Evolutionary conservation across 2,329 filamentous ascomycete species (phyloP).

Genomic region (Blumeria hordei): DNA sequence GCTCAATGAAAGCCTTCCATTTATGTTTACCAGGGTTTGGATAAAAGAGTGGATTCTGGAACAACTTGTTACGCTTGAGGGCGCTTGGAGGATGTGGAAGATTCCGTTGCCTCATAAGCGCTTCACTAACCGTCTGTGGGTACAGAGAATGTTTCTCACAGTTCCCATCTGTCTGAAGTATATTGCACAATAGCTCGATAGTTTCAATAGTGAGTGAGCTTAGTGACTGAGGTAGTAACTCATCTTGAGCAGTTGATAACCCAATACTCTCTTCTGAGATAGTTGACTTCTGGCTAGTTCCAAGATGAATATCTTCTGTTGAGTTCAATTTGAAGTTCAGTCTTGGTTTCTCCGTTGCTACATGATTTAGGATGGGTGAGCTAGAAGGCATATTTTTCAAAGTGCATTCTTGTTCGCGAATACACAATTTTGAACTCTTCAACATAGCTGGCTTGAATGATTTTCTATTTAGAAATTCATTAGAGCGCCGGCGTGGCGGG

Average conservation of each 20-base stretch:
- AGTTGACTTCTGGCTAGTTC: too few species aligned
- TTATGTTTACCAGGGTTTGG: slow-evolving; percentile 9
- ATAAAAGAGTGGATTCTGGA: slow-evolving; percentile 1
- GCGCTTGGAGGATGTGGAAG: background rate
- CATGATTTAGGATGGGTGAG: too few species aligned
- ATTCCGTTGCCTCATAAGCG: slow-evolving; percentile 4
- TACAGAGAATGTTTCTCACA: slow-evolving; percentile 24
- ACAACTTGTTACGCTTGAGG: background rate
- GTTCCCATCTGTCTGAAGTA: slow-evolving; percentile 31
- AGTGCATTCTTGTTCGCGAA: too few species aligned
- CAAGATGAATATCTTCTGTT: too few species aligned
- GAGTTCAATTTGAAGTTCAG: too few species aligned
- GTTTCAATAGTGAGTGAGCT: slow-evolving; percentile 27
- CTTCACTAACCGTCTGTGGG: slow-evolving; percentile 10
- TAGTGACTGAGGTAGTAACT: slow-evolving; percentile 29
- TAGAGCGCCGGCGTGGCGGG: too few species aligned
- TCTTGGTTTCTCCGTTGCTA: too few species aligned
- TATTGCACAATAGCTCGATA: slow-evolving; percentile 34
- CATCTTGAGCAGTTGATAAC: background rate
- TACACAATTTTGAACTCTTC: too few species aligned
- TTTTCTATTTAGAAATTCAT: too few species aligned
- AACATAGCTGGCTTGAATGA: too few species aligned
- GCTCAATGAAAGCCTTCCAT: slow-evolving; percentile 37
- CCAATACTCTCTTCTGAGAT: too few species aligned
- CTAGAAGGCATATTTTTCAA: too few species aligned